Base-by-base conservation (phyloP, 257 asterid genomes). In the Jaltomata sinuosa region DNA sequence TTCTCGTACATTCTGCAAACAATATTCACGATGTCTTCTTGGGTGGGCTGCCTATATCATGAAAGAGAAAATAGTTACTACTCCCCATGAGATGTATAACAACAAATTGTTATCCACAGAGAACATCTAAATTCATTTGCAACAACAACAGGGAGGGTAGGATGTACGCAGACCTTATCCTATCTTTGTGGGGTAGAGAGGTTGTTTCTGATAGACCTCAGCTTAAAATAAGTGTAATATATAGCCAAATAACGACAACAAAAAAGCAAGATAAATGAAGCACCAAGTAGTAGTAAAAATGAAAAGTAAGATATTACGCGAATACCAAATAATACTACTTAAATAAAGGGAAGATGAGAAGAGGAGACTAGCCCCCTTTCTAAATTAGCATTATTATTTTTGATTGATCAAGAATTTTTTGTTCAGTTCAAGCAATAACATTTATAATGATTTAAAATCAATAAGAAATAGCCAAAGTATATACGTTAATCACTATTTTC, bases 21-120 rank as follows among this genome's bases (percentile, higher is more conserved):
- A 87, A 94, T 96, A 83, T 94, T 96, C 57, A 92, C 88, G 87
- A 96, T 96, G 89, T 96, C 99, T 88, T 96, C 97, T 79, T 89
- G 91, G 59, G 97, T 96, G 50, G 99, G 99, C 88, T 92, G 97
- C 99, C 99, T 96, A 96, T 86, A 85, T 82, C 82, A 61, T 61
- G 77, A 80, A 82, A 90, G 80, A 47, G 32, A 86, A 83, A 40
- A 40, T 80, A 57, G 55, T 81, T 69, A 81, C 38, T 57, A 40
- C 57, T 59, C 67, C 10, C 16, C 2, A 81, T 62, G 14, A 45
- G 4, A 76, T 45, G 22, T 47, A 47, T 25, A 7, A 76, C 59
- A 15, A 14, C 40, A 27, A 0, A 16, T 27, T 76, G 81, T 47
- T 45, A 1, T 45, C 59, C 57, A 27, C 0, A 2, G 81, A 47